phyloP scores from a whole-genome alignment of 352 stramenopile genomes.

The Blastocystis sp. region DNA sequence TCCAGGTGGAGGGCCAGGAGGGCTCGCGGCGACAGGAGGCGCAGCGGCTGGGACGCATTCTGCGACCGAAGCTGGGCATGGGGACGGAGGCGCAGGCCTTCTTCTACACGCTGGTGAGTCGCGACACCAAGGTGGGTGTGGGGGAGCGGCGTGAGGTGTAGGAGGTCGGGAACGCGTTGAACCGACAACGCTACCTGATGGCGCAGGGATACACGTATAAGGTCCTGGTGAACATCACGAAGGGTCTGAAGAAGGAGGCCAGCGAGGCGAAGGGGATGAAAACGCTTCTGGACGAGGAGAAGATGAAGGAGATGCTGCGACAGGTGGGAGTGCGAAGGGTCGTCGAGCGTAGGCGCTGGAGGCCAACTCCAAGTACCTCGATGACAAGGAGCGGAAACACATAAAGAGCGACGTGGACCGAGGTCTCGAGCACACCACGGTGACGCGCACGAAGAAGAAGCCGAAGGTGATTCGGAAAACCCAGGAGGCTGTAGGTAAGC shows the following conservation, averaged over 20 bases:
- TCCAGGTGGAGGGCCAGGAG: conserved; percentile 95
- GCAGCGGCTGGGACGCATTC: conserved; percentile 93
- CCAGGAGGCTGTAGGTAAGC: neutral
- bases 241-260: conserved; percentile 13
- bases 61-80: conserved; percentile 86
- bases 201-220: conserved; percentile 99
- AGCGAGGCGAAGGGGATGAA: conserved; percentile 5
- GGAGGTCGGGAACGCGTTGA: conserved; percentile 98
- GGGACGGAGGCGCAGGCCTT: conserved; percentile 96
- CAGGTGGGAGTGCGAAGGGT: neutral
- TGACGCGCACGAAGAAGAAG: neutral
- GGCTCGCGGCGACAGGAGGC: conserved; percentile 95
- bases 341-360: neutral
- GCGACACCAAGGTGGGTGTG: conserved; percentile 77
- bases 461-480: neutral
- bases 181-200: conserved; percentile 96
- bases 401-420: neutral
- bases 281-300: neutral
- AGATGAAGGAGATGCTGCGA: neutral
- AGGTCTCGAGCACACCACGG: neutral
- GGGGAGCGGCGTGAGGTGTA: neutral
- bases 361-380: neutral
- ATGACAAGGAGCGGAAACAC: conserved; percentile 10
- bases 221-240: conserved; percentile 72
- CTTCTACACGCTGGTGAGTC: conserved; percentile 98